Evolutionary conservation across 1,284 basidiomycete genomes (phyloP).

Genomic region (Apiotrichum domesticum): DNA sequence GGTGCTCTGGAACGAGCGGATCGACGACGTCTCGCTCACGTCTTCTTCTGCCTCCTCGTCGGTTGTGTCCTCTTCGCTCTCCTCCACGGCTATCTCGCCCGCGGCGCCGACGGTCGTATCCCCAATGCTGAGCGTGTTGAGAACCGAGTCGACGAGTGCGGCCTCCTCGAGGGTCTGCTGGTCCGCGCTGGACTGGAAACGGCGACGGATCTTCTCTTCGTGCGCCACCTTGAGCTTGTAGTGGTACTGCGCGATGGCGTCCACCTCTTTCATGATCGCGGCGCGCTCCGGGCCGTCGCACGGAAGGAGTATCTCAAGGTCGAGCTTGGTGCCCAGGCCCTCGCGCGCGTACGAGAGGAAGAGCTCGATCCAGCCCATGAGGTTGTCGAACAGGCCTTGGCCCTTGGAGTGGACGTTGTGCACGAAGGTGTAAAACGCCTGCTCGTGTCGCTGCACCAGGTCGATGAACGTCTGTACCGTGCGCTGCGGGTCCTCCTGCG

Average conservation of each 20-base stretch:
- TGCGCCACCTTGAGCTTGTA: constrained; percentile 85
- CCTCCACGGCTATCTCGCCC: constrained; percentile 68
- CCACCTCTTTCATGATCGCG: constrained; percentile 75
- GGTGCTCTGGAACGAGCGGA: background rate
- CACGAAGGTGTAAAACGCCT: constrained; percentile 92
- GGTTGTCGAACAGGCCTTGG: constrained; percentile 81
- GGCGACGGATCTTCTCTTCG: constrained; percentile 75
- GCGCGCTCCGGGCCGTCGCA: constrained; percentile 66
- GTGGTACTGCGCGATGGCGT: constrained; percentile 79
- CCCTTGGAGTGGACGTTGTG: constrained; percentile 99
- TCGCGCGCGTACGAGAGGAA: constrained; percentile 91
- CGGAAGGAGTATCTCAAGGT: constrained; percentile 80
- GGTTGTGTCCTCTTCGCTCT: constrained; percentile 56
- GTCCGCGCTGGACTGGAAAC: constrained; percentile 56
- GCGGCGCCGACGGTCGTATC: constrained; percentile 70
- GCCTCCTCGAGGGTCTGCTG: constrained; percentile 71
- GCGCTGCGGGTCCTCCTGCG: constrained; percentile 71
- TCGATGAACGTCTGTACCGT: constrained; percentile 94
- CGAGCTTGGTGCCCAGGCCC: constrained; percentile 61
- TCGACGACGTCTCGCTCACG: constrained; percentile 29
- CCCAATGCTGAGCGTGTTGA: constrained; percentile 70
- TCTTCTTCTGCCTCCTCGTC: constrained; percentile 44
- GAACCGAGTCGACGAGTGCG: constrained; percentile 68
- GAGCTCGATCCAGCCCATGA: constrained; percentile 96
- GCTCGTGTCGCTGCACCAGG: constrained; percentile 88